Conservation (phyloP, 2,329 filamentous ascomycete species). For the Fusarium redolens region DNA sequence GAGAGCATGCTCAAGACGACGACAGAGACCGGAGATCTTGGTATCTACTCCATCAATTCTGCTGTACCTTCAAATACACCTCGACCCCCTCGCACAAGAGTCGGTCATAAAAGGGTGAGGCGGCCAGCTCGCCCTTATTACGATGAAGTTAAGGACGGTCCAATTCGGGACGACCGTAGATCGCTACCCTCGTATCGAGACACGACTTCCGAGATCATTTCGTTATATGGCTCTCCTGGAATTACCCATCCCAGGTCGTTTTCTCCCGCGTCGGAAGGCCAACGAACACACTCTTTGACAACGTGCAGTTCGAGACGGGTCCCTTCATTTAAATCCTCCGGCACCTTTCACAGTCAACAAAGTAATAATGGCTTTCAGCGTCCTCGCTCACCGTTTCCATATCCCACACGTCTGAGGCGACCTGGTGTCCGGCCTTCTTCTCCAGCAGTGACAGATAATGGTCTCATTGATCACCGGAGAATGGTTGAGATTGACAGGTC, state of each 20-base stretch:
- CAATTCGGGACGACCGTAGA: conserved; percentile 55
- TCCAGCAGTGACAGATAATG: conserved; percentile 61
- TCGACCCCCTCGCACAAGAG: conserved; percentile 45
- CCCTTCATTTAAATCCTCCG: conserved; percentile 60
- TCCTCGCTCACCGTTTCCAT: conserved; percentile 69
- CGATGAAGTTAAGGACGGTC: conserved; percentile 48
- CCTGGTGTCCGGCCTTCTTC: conserved; percentile 63
- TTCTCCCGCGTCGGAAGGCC: conserved; percentile 57
- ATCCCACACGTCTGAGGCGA: conserved; percentile 67
- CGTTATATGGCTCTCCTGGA: conserved; percentile 65
- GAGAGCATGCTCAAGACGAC: conserved; percentile 74
- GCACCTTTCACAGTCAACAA: conserved; percentile 60
- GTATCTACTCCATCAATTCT: conserved; percentile 65
- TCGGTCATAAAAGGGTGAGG: conserved; percentile 46
- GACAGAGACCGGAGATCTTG: conserved; percentile 74
- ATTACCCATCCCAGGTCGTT: conserved; percentile 56
- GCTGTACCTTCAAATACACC: conserved; percentile 47
- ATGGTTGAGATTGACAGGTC: conserved; percentile 63
- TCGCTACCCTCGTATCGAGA: conserved; percentile 63
- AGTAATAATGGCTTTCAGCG: conserved; percentile 59
- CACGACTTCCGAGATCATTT: conserved; percentile 65
- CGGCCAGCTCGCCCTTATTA: conserved; percentile 45
- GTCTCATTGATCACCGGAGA: conserved; percentile 60
- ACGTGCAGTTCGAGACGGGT: conserved; percentile 60
- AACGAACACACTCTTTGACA: conserved; percentile 66